Evolutionary conservation across 2,329 filamentous ascomycete genomes (phyloP), one percentile per base, ranked within the genome.

Genomic region (Pseudocercospora vitis): DNA sequence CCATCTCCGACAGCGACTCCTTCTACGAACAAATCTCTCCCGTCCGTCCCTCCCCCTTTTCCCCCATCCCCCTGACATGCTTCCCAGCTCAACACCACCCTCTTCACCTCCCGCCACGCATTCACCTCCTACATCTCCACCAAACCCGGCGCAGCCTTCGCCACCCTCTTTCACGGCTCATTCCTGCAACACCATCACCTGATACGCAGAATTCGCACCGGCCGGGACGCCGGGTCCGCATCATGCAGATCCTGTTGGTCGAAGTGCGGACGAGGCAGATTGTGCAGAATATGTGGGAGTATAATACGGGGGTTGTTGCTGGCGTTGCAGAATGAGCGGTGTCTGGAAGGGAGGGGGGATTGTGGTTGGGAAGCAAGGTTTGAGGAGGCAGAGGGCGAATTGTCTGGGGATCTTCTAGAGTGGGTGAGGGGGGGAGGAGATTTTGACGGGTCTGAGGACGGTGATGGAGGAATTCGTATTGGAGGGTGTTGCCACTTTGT

Each of bases 21-120:
- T 37, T 37, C 33, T 37, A 37, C 33, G 33, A 37, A 37, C 33
- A 37, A 9, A 37, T 37, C 33, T n/a, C 33, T 19, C 33, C 33
- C 33, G 33, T 37, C 12, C 6, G 11, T 29, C 26, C 26, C 26
- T 29, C 26, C 26, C 11, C 26, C 26, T 11, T 11, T 29, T 29
- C 26, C n/a, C 33, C 7, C 33, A 37, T n/a, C 33, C 16, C 33
- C 14, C 7, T 37, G 11, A 29, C 26, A 29, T 11, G 12, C 16
- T 6, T 8, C 14, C 14, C 33, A 37, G 33, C 33, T 37, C 33
- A 37, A 37, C 33, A 16, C 33, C 6, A 37, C 35, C 18, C 35
- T 39, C 35, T 39, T 21, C 18, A 6, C 35, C 18, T 18, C 35
- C 35, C 35, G 35, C 35, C 19, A 14, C 14, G 18, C 35, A 14